Base-by-base conservation (phyloP, 1,139 yeast genomes). In the Spencermartinsiella ligniputridi region DNA sequence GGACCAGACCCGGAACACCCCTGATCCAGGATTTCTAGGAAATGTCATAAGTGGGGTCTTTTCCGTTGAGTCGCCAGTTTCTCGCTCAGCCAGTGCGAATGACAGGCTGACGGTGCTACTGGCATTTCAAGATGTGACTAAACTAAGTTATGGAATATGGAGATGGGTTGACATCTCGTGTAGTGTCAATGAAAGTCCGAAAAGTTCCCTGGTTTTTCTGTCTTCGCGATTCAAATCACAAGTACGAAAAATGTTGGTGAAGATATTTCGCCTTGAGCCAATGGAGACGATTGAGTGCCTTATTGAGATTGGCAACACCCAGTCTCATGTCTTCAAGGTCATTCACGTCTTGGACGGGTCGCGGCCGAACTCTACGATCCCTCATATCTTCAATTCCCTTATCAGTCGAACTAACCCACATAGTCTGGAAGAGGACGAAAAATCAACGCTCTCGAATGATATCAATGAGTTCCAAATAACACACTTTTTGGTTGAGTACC, bases 11-110 rank as follows among this genome's bases (percentile, higher is more conserved):
- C 44, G 4, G 40, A 42, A 4, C 21, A 8, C 40, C 11, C 22
- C 39, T 15, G 55, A 52, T 21, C 50, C 53, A 5, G 55, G 60
- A 0, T 83, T 85, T 58, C 76, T 85, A 51, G 88, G 88, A 0
- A 79, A 78, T 47, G 90, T 86, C 11, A 83, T 84, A 40, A 89
- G 86, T 52, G 96, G 96, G 2, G 96, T 89, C 0, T 87, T 90
- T 58, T 84, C 81, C 48, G 78, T 84, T 9, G 97, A 89, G 53
- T 73, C 86, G 0, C 84, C 89, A 0, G 71, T 74, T 4, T 74
- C 75, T 3, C 69, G 79, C 40, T 69, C 78, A 1, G 76, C 76
- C 19, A 79, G 79, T 25, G 80, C 64, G 8, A 63, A 62, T 25
- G 57, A 79, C 46, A 64, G 81, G 22, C 70, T 75, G 49, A 72